phyloP scores from a whole-genome alignment of 176 grass and related monocot genomes.

The Guadua angustifolia region DNA sequence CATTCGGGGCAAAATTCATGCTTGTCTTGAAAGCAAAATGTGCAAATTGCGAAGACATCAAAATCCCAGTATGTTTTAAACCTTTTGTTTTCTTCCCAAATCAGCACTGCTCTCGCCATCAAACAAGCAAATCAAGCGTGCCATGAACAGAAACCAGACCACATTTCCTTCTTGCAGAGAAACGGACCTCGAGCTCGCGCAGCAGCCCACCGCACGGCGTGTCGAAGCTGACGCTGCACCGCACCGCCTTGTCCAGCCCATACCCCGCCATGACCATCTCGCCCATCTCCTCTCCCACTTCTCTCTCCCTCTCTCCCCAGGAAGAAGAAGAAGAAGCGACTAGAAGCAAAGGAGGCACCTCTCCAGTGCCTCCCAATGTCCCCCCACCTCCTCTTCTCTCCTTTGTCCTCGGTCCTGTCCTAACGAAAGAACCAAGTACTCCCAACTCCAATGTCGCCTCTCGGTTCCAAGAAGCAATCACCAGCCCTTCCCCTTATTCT shows the following conservation, averaged over 20 bases:
- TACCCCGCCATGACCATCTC: conserved; percentile 61
- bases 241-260: conserved; percentile 46
- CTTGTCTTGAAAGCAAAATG: not conserved
- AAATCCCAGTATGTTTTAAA: not conserved
- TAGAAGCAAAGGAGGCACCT: conserved; percentile 23
- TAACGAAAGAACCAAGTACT: conserved; percentile 32
- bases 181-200: conserved; percentile 85
- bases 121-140: conserved; percentile 32
- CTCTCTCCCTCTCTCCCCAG: conserved; percentile 20
- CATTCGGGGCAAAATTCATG: not conserved
- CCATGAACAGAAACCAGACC: conserved; percentile 25
- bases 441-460: conserved; percentile 43
- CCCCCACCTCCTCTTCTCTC: not conserved
- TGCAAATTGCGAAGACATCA: not conserved
- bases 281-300: conserved; percentile 50
- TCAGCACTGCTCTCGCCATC: not conserved
- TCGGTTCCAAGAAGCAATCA: not conserved
- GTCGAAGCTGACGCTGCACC: conserved; percentile 70
- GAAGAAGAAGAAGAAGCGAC: conserved; percentile 48
- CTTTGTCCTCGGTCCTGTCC: conserved; percentile 33
- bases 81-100: not conserved
- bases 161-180: conserved; percentile 7
- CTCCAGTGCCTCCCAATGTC: conserved; percentile 3
- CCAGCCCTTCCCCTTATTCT: conserved; percentile 3
- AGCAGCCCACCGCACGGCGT: conserved; percentile 77